These are phyloP conservation scores for Tetraselmis chui DNA, from an alignment of 139 green algal species.

Conservation along the genomic window DNA sequence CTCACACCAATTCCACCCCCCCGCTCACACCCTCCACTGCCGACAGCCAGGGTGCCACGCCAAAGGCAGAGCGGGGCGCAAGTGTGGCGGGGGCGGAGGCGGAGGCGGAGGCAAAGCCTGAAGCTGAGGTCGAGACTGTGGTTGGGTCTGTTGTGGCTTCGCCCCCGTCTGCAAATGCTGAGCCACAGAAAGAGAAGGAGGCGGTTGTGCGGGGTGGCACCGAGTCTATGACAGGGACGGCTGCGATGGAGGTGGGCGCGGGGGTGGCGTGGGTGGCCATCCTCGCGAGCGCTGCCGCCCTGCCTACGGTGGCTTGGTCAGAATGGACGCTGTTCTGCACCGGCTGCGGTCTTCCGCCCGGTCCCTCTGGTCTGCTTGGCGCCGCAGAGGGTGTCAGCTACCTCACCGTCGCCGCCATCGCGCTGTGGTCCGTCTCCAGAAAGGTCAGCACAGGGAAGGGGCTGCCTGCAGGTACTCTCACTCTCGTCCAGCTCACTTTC, in stretches of 20 bases:
- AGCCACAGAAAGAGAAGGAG: no score
- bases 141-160: no score
- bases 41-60: neutral
- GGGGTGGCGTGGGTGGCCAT: neutral
- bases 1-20: neutral
- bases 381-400: constrained; percentile 58
- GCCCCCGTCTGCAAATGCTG: no score
- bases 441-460: constrained; percentile 15
- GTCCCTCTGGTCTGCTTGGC: constrained; percentile 49
- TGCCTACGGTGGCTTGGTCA: constrained; percentile 33
- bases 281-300: constrained; percentile 13
- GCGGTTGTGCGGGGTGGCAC: no score
- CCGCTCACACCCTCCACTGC: no score
- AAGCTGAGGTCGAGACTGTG: no score
- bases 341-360: constrained; percentile 62
- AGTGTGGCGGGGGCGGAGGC: neutral
- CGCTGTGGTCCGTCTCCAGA: constrained; percentile 21
- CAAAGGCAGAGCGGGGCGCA: neutral
- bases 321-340: constrained; percentile 27
- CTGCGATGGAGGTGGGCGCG: neutral
- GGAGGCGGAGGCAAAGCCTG: neutral
- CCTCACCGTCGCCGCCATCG: constrained; percentile 37
- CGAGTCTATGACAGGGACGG: no score
- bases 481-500: no score
- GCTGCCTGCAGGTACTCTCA: constrained; percentile 11